A percentile compares a stretch with the other conserved stretches of the same genome.
Evolutionary conservation across 495 filamentous ascomycete genomes (phyloP).

Genomic region (Xylaria scruposa): DNA sequence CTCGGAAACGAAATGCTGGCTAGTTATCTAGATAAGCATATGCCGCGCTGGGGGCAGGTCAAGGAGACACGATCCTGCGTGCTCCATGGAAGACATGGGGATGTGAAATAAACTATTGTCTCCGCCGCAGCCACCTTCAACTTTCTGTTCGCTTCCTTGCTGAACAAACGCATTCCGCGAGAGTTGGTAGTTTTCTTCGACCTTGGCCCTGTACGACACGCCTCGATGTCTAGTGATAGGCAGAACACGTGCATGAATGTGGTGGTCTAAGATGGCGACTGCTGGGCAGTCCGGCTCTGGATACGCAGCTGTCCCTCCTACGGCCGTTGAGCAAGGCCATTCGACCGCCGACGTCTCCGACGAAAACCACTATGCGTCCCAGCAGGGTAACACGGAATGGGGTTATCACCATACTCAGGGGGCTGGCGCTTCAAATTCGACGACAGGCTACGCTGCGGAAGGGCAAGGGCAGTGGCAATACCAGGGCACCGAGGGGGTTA

Average conservation of each 20-base stretch:
- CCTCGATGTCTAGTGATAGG: slow-evolving; percentile 16
- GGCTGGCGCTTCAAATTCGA: neutral
- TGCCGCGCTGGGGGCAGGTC: slow-evolving; percentile 17
- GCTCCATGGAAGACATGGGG: slow-evolving; percentile 3
- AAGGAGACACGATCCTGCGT: slow-evolving; percentile 17
- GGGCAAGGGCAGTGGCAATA: slow-evolving; percentile 18
- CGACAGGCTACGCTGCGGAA: slow-evolving; percentile 6
- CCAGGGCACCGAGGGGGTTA: slow-evolving; percentile 1
- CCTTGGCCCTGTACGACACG: neutral
- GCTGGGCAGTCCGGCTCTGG: slow-evolving; percentile 24
- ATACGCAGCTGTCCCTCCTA: slow-evolving; percentile 21
- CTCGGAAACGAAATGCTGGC: slow-evolving; percentile 15
- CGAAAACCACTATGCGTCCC: slow-evolving; percentile 14
- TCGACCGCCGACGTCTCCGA: slow-evolving; percentile 7
- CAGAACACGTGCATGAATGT: slow-evolving; percentile 21
- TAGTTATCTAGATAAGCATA: slow-evolving; percentile 7
- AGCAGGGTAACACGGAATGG: slow-evolving; percentile 13
- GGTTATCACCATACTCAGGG: neutral
- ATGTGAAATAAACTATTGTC: slow-evolving; percentile 23
- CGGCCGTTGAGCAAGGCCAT: slow-evolving; percentile 1
- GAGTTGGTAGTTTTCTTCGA: neutral
- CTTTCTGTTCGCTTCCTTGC: slow-evolving; percentile 4
- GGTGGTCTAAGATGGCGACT: slow-evolving; percentile 26
- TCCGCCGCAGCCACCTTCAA: slow-evolving; percentile 15
- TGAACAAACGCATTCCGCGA: slow-evolving; percentile 1